These are phyloP conservation scores for Suhomyces vadensis DNA, from an alignment of 805 yeast genomes.

Conservation along the genomic window DNA sequence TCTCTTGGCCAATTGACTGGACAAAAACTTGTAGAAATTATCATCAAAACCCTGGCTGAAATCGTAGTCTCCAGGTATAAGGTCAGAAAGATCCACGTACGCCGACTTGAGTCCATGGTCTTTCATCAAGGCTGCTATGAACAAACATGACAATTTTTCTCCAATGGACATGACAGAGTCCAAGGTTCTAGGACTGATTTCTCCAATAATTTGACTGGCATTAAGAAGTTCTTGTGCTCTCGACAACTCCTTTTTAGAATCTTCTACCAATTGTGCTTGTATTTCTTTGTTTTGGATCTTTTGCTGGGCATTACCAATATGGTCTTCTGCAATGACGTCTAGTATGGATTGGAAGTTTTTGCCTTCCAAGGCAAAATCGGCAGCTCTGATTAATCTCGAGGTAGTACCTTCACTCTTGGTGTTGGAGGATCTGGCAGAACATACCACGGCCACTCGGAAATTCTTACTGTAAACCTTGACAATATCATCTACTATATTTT, in stretches of 20 bases:
- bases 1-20: slow-evolving; percentile 52
- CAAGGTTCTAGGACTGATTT: slow-evolving; percentile 81
- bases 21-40: slow-evolving; percentile 57
- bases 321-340: slow-evolving; percentile 74
- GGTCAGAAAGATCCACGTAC: slow-evolving; percentile 74
- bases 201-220: slow-evolving; percentile 91
- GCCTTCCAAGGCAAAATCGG: slow-evolving; percentile 70
- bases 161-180: slow-evolving; percentile 93
- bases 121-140: slow-evolving; percentile 81
- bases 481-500: slow-evolving; percentile 79
- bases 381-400: slow-evolving; percentile 78
- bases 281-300: slow-evolving; percentile 49
- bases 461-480: slow-evolving; percentile 63
- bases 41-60: slow-evolving; percentile 64
- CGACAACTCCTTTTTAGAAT: slow-evolving; percentile 65
- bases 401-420: slow-evolving; percentile 96
- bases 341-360: slow-evolving; percentile 60
- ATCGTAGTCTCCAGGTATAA: slow-evolving; percentile 65
- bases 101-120: slow-evolving; percentile 78
- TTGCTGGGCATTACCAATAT: slow-evolving; percentile 65
- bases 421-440: slow-evolving; percentile 90
- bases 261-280: slow-evolving; percentile 53
- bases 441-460: slow-evolving; percentile 85
- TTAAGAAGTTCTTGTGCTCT: slow-evolving; percentile 68
- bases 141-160: slow-evolving; percentile 87